Percentiles rank a stretch among this genome's conserved stretches.
Evolutionary conservation across 805 yeast genomes (phyloP).

Genomic region (Candida ipomoeae): DNA sequence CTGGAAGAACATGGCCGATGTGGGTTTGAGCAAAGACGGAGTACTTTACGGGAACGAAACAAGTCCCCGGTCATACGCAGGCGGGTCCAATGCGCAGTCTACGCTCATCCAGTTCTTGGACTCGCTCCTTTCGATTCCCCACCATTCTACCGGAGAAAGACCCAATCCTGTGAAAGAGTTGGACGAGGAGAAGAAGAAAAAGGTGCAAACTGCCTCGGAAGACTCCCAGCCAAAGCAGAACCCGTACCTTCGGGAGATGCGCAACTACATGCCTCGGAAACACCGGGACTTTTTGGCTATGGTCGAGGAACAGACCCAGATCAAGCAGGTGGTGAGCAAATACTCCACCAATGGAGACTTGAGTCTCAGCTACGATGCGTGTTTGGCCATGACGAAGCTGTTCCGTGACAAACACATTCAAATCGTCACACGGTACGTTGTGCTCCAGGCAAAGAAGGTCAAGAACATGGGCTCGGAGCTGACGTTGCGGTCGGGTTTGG

Average conservation of each 20-base stretch:
- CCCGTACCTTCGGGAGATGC: conserved; percentile 76
- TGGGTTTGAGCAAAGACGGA: conserved; percentile 69
- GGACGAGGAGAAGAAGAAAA: not conserved
- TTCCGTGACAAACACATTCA: conserved; percentile 93
- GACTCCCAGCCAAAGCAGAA: conserved; percentile 21
- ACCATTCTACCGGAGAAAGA: conserved; percentile 69
- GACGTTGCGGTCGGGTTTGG: conserved; percentile 66
- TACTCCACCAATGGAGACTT: conserved; percentile 49
- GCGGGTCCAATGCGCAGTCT: conserved; percentile 94
- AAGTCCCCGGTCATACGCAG: conserved; percentile 57
- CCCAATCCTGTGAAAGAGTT: conserved; percentile 13
- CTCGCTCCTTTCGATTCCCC: conserved; percentile 69
- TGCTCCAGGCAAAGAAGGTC: conserved; percentile 67
- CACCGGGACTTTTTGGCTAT: conserved; percentile 72
- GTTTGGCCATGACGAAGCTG: conserved; percentile 80
- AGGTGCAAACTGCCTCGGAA: not conserved
- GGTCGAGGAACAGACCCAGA: conserved; percentile 51
- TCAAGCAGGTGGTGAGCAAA: conserved; percentile 60
- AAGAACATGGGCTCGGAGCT: conserved; percentile 50
- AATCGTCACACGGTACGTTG: conserved; percentile 81
- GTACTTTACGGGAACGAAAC: conserved; percentile 68
- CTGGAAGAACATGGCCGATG: conserved; percentile 87
- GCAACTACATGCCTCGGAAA: conserved; percentile 82
- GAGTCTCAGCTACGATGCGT: conserved; percentile 75
- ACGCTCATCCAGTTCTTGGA: conserved; percentile 87